Conservation (phyloP, 176 grass and related monocot genomes). For the Areca catechu region DNA sequence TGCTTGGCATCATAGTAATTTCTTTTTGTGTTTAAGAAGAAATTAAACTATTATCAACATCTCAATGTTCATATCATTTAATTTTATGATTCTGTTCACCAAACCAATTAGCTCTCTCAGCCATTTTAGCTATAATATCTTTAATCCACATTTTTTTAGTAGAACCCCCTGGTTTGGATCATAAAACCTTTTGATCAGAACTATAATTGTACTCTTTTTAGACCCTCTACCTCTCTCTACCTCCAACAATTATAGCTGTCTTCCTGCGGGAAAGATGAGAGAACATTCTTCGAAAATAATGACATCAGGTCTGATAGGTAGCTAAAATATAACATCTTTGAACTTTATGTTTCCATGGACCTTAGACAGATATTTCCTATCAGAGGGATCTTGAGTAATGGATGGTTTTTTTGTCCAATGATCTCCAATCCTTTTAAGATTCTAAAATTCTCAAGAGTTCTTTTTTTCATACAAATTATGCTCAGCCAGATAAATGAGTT, state of each 20-base stretch:
- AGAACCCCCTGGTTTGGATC: conserved; percentile 99
- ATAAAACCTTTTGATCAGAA: conserved; percentile 97
- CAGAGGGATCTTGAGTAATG: conserved; percentile 68
- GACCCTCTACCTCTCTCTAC: conserved; percentile 98
- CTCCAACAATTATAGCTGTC: conserved; percentile 89
- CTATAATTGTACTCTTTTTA: too few species aligned
- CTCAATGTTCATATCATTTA: too few species aligned
- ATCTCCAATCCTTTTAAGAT: too few species aligned
- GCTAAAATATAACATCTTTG: conserved; percentile 92
- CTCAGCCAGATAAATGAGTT: too few species aligned
- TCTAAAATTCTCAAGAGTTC: too few species aligned
- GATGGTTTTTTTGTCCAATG: conserved; percentile 85
- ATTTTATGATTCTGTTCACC: too few species aligned
- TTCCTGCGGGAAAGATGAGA: conserved; percentile 93
- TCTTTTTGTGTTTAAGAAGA: too few species aligned
- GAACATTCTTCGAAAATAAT: conserved; percentile 94
- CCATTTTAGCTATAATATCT: conserved; percentile 80
- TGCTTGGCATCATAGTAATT: too few species aligned
- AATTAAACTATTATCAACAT: too few species aligned
- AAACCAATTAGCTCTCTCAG: conserved; percentile 89
- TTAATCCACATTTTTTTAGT: conserved; percentile 94
- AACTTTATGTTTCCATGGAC: conserved; percentile 98
- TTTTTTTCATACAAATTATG: too few species aligned
- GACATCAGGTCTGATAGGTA: conserved; percentile 93
- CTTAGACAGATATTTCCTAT: conserved; percentile 77